Evolutionary conservation across 129 eudicot species (phyloP).

Genomic region (Scalesia atractyloides): DNA sequence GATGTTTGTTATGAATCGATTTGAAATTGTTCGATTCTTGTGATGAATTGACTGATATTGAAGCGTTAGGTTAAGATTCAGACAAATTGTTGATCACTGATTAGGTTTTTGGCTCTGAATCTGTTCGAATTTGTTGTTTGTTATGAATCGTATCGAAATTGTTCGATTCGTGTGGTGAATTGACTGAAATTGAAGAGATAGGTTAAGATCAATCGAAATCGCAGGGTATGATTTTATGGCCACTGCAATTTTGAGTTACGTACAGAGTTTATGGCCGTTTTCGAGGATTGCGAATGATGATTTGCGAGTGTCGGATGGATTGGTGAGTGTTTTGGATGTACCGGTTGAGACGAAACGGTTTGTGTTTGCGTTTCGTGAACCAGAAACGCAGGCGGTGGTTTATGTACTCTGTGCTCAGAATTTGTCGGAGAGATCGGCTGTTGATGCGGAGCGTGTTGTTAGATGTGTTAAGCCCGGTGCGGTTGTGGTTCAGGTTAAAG

Average conservation of each 20-base stretch:
- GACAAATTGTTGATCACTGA: conserved; percentile 11
- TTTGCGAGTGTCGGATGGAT: conserved; percentile 58
- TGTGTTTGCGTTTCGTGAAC: conserved; percentile 71
- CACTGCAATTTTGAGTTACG: conserved; percentile 37
- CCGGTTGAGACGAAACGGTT: conserved; percentile 78
- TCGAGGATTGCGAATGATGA: conserved; percentile 43
- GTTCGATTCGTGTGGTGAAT: background rate
- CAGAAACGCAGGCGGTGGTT: conserved; percentile 59
- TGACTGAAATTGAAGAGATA: background rate
- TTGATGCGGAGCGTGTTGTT: conserved; percentile 66
- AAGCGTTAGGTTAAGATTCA: background rate
- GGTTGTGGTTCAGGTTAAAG: conserved; percentile 69
- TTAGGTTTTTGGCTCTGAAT: conserved; percentile 8
- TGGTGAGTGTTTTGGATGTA: conserved; percentile 54
- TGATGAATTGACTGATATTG: background rate
- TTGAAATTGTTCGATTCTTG: background rate
- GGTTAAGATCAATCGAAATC: background rate
- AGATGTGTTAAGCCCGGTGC: conserved; percentile 76
- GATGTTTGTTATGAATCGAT: background rate
- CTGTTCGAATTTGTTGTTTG: background rate
- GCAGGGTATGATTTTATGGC: conserved; percentile 26
- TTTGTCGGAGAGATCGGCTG: conserved; percentile 75
- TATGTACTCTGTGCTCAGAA: conserved; percentile 79
- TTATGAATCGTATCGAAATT: background rate
- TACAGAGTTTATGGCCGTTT: conserved; percentile 72